Base-by-base conservation (phyloP, 2,329 filamentous ascomycete species). In the Macrophomina pseudophaseolina region DNA sequence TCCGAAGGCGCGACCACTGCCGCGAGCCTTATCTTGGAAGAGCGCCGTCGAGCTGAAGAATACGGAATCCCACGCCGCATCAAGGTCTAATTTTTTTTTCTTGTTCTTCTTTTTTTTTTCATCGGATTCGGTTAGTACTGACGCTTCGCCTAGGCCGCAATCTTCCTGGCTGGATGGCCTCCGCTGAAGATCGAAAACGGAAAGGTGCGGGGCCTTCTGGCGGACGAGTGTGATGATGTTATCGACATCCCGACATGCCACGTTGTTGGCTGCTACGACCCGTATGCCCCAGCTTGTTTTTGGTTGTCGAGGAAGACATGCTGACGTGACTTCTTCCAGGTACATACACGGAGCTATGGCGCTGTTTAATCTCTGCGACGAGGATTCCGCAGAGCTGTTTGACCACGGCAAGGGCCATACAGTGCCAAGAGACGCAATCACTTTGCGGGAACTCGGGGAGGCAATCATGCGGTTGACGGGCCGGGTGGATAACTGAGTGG, bases 381-480 rank as follows among this genome's bases (percentile, higher is more conserved):
- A 82, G 0, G 87, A 89, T 66, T 83, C 78, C 1, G 87, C 87
- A 0, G 80, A 82, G 40, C 80, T 90, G n/a, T 89, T 89, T 68
- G 87, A 90, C 70, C 87, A 89, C 69, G 87, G 86, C 4, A 88
- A 88, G 71, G 88, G 87, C 0, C 88, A 90, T 72, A 88, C 86
- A 0, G 78, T 90, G 4, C 87, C 88, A 0, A 72, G 74, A 46
- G 71, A 71, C 40, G 72, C 70, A 40, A 63, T 71, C 79, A 74
- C 72, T 60, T 67, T 76, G 8, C 71, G 74, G 56, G 74, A 76
- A 67, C 68, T 76, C 6, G 71, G 72, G 11, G 74, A 75, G 63
- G 71, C 71, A 14, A 65, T 76, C 38, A 72, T 74, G 2, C 54
- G 67, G 7, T 72, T 75, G 72, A 74, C 74, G 14, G 68, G 60